These are phyloP conservation scores for Posidonia australis DNA, from an alignment of 106 monocot species.

Conservation along the genomic window DNA sequence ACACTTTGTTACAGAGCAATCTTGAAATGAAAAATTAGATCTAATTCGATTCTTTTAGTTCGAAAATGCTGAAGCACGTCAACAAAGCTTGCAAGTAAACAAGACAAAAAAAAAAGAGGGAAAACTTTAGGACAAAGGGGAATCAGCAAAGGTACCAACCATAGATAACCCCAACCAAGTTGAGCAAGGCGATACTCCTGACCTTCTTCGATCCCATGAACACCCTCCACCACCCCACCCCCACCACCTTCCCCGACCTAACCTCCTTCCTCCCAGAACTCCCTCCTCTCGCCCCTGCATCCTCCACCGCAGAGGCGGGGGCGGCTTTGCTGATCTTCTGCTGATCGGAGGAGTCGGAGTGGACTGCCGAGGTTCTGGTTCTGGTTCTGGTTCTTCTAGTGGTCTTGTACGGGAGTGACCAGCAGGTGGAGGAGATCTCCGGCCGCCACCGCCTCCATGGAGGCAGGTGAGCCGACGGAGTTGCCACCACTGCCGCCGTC, in stretches of 20 bases:
- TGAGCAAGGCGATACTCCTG: conserved; percentile 68
- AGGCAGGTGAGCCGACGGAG: neutral
- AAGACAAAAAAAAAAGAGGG: neutral
- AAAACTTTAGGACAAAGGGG: neutral
- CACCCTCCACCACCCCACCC: conserved; percentile 49
- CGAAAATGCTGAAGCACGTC: too few relatives aligned
- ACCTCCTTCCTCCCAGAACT: neutral
- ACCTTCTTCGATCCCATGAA: conserved; percentile 69
- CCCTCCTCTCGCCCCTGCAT: neutral
- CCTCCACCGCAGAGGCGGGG: too few relatives aligned
- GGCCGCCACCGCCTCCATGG: neutral
- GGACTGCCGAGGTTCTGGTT: neutral
- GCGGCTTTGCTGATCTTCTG: neutral
- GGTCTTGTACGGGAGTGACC: neutral
- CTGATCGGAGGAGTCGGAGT: neutral
- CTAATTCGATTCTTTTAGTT: neutral
- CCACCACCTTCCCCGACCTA: neutral
- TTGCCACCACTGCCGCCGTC: neutral
- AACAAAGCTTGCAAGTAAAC: too few relatives aligned
- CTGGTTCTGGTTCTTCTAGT: neutral
- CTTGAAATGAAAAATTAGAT: neutral
- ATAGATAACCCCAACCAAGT: conserved; percentile 60
- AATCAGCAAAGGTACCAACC: conserved; percentile 22
- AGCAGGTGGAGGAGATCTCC: neutral
- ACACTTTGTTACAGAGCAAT: too few relatives aligned